phyloP scores from a whole-genome alignment of 306 rosid genomes.

The Pyrus communis region DNA sequence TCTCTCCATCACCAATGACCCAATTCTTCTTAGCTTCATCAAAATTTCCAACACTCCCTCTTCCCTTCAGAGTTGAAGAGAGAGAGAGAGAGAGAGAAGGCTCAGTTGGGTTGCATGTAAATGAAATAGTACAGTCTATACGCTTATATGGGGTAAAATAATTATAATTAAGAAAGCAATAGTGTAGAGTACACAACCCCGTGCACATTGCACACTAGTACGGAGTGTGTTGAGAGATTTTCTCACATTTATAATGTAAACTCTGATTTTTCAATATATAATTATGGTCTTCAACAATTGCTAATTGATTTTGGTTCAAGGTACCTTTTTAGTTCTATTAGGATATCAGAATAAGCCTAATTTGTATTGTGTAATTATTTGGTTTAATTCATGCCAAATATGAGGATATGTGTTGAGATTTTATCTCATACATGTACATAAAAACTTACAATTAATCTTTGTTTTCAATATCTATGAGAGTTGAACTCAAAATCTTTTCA shows the following conservation, averaged over 20 bases:
- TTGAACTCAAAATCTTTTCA: neutral
- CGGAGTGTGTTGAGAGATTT: neutral
- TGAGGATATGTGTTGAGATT: neutral
- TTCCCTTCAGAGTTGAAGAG: neutral
- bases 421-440: neutral
- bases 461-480: neutral
- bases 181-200: neutral
- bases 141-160: neutral
- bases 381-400: neutral
- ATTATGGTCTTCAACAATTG: neutral
- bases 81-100: neutral
- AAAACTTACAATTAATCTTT: no score
- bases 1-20: slow-evolving; percentile 47
- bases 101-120: neutral
- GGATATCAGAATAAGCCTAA: neutral
- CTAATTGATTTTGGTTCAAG: neutral
- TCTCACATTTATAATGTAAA: neutral
- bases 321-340: neutral
- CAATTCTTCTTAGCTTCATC: slow-evolving; percentile 25
- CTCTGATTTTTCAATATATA: neutral
- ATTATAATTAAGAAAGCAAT: neutral
- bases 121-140: neutral
- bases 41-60: slow-evolving; percentile 10
- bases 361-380: neutral
- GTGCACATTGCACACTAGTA: neutral